phyloP scores from a whole-genome alignment of 495 filamentous ascomycete genomes.

The Aspergillus campestris region DNA sequence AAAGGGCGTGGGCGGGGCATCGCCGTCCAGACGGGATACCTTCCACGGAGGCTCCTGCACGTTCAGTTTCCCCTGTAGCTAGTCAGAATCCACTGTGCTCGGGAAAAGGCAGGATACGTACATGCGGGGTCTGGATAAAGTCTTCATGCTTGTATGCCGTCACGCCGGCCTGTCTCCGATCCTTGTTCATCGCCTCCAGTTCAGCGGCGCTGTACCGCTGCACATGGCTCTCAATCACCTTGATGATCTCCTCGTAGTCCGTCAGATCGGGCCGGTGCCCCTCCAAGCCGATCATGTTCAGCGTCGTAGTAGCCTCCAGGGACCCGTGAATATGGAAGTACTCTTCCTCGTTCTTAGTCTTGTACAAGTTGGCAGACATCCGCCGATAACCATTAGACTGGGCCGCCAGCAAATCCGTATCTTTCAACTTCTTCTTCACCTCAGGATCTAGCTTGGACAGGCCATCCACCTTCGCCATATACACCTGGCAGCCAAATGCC shows the following conservation, averaged over 20 bases:
- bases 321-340: slow-evolving; percentile 78
- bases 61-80: slow-evolving; percentile 37
- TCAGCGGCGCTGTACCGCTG: slow-evolving; percentile 52
- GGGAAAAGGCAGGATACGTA: slow-evolving; percentile 23
- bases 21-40: slow-evolving; percentile 36
- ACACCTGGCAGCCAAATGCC: slow-evolving; percentile 63
- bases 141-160: slow-evolving; percentile 56
- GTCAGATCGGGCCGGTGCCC: slow-evolving; percentile 53
- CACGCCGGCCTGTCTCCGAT: slow-evolving; percentile 57
- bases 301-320: slow-evolving; percentile 56
- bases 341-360: slow-evolving; percentile 52
- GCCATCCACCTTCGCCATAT: slow-evolving; percentile 63
- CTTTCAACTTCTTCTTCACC: slow-evolving; percentile 55
- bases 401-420: slow-evolving; percentile 61
- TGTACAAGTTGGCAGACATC: slow-evolving; percentile 68
- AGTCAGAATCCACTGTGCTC: slow-evolving; percentile 9
- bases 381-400: slow-evolving; percentile 67
- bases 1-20: slow-evolving; percentile 48
- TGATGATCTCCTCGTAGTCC: slow-evolving; percentile 57
- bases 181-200: slow-evolving; percentile 56
- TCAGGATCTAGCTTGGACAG: slow-evolving; percentile 53
- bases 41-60: slow-evolving; percentile 46
- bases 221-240: slow-evolving; percentile 58
- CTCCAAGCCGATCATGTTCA: slow-evolving; percentile 65
- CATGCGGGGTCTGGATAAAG: slow-evolving; percentile 53